A percentile compares a stretch with the other conserved stretches of the same genome.
phyloP scores from a whole-genome alignment of 345 rosid species.

The Raphanus raphanistrum region DNA sequence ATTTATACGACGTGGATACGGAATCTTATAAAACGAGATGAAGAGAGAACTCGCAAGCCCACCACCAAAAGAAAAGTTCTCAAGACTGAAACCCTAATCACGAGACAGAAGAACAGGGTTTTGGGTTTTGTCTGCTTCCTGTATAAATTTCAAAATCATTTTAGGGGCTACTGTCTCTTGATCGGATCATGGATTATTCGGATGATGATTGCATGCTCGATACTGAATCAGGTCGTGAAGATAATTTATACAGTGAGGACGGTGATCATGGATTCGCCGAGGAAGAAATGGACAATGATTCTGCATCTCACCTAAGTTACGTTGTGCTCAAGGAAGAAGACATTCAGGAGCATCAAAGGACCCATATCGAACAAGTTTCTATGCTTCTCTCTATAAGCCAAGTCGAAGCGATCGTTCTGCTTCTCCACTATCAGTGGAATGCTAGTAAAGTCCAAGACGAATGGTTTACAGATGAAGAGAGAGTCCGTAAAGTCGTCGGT shows the following conservation, averaged over 20 bases:
- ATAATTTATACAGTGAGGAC: slow-evolving; percentile 55
- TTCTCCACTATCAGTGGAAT: slow-evolving; percentile 69
- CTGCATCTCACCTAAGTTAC: slow-evolving; percentile 53
- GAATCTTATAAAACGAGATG: not conserved
- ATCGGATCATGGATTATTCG: slow-evolving; percentile 47
- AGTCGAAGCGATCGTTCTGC: slow-evolving; percentile 56
- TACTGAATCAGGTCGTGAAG: slow-evolving; percentile 51
- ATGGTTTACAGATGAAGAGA: slow-evolving; percentile 85
- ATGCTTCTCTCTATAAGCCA: slow-evolving; percentile 60
- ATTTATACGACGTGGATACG: not conserved
- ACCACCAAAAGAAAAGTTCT: not conserved
- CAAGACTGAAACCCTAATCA: not conserved
- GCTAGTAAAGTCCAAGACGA: slow-evolving; percentile 70
- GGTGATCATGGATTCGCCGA: slow-evolving; percentile 46
- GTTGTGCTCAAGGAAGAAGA: slow-evolving; percentile 62
- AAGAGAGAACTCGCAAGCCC: not conserved
- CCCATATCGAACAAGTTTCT: slow-evolving; percentile 64
- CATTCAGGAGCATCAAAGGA: slow-evolving; percentile 59
- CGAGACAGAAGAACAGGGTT: not conserved
- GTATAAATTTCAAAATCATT: not conserved
- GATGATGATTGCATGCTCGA: slow-evolving; percentile 53
- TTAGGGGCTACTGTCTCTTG: not conserved
- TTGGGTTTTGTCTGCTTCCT: not conserved
- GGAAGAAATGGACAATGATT: slow-evolving; percentile 1
- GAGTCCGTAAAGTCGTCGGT: slow-evolving; percentile 63